These are phyloP conservation scores for Neurospora sp. DNA, from an alignment of 495 filamentous ascomycete species.

Conservation along the genomic window DNA sequence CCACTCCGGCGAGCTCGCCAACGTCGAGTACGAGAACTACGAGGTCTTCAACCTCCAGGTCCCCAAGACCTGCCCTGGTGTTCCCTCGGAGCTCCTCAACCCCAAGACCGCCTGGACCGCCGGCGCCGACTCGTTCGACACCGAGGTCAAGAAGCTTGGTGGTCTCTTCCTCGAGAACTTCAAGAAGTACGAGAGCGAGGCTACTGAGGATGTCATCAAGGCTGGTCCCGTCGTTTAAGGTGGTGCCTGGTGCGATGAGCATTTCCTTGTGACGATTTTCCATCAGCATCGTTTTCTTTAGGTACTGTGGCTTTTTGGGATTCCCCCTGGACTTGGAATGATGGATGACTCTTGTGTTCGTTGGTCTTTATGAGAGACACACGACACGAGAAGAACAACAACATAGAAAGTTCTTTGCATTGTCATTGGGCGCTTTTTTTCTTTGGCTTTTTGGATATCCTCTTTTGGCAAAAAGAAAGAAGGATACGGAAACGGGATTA, in stretches of 20 bases:
- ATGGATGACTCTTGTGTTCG: neutral
- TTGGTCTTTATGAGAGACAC: neutral
- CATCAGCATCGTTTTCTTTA: neutral
- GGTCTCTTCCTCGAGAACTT: slow-evolving; percentile 91
- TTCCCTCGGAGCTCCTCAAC: slow-evolving; percentile 88
- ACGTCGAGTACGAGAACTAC: slow-evolving; percentile 87
- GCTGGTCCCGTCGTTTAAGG: slow-evolving; percentile 48
- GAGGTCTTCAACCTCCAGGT: slow-evolving; percentile 94
- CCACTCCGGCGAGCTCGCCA: slow-evolving; percentile 89
- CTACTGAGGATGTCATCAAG: slow-evolving; percentile 70
- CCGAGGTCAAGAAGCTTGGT: slow-evolving; percentile 83
- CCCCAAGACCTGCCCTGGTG: slow-evolving; percentile 73
- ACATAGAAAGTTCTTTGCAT: slow-evolving; percentile 4
- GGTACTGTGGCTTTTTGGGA: slow-evolving; percentile 1
- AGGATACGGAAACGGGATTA: neutral
- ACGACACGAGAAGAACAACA: neutral
- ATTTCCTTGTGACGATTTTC: neutral
- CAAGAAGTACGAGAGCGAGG: slow-evolving; percentile 84
- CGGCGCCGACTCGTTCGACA: slow-evolving; percentile 61
- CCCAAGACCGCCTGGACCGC: slow-evolving; percentile 86
- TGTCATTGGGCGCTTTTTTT: slow-evolving; percentile 4
- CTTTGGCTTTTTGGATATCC: neutral
- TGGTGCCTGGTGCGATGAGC: neutral
- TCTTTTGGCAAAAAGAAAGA: neutral
- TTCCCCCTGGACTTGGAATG: neutral